A percentile compares a stretch with the other conserved stretches of the same genome.
Conservation (phyloP, 176 grass and related monocot species). For the Paspalum vaginatum region DNA sequence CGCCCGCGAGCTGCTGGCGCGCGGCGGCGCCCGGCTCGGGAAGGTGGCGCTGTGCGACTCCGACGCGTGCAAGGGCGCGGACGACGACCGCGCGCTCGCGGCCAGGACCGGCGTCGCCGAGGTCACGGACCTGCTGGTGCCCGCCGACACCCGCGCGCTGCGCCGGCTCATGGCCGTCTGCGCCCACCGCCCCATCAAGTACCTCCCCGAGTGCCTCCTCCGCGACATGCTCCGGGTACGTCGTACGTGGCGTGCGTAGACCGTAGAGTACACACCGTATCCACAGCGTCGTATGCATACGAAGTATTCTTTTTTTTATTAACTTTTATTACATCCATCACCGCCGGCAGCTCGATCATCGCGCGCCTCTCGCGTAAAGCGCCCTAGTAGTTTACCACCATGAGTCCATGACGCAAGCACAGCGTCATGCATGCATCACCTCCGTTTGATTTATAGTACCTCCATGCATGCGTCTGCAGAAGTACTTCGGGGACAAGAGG, state of each 20-base stretch:
- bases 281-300: too few relatives aligned
- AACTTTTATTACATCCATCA: too few relatives aligned
- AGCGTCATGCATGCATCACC: neutral
- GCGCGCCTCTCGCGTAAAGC: neutral
- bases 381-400: neutral
- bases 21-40: constrained; percentile 5
- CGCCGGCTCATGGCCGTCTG: constrained; percentile 56
- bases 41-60: constrained; percentile 74
- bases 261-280: neutral
- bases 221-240: constrained; percentile 65
- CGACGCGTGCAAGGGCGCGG: constrained; percentile 64
- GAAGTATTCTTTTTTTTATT: too few relatives aligned
- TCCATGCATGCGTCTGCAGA: constrained; percentile 32
- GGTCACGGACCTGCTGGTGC: constrained; percentile 58
- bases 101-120: constrained; percentile 55
- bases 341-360: neutral
- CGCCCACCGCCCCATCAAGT: constrained; percentile 54
- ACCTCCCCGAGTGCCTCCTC: constrained; percentile 75
- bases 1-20: constrained; percentile 43
- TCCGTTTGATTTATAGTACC: neutral
- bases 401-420: neutral
- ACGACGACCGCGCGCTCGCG: constrained; percentile 65
- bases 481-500: constrained; percentile 51
- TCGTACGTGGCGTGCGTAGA: neutral
- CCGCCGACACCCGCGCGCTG: constrained; percentile 45